These are phyloP conservation scores for Trichosporon inkin DNA, from an alignment of 1,284 basidiomycete species.

Conservation along the genomic window DNA sequence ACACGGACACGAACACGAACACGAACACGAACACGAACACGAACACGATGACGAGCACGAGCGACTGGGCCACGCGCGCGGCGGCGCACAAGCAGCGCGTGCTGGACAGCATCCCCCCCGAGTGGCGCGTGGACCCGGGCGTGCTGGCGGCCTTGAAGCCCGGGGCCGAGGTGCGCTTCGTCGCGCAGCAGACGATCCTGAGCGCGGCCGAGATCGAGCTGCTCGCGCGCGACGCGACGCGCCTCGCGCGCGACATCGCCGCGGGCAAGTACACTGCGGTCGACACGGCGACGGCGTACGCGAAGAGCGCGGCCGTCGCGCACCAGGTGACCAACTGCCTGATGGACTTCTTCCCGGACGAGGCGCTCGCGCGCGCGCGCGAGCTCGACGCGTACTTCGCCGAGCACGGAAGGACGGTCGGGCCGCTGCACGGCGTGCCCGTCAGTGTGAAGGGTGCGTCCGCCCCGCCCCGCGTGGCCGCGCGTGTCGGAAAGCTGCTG, in stretches of 20 bases:
- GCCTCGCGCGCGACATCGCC: constrained; percentile 39
- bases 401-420: constrained; percentile 54
- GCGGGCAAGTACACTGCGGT: constrained; percentile 27
- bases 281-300: constrained; percentile 34
- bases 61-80: constrained; percentile 14
- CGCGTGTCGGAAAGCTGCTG: background rate
- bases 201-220: constrained; percentile 30
- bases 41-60: background rate
- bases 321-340: constrained; percentile 58
- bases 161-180: constrained; percentile 14
- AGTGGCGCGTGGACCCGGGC: constrained; percentile 14
- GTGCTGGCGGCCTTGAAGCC: background rate
- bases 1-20: too few relatives aligned
- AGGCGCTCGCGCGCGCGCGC: constrained; percentile 58
- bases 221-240: constrained; percentile 39
- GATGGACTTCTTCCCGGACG: constrained; percentile 65
- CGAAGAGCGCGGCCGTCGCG: constrained; percentile 29
- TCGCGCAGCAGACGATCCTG: constrained; percentile 24
- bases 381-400: constrained; percentile 59
- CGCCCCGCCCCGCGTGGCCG: background rate
- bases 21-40: background rate
- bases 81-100: constrained; percentile 15
- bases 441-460: constrained; percentile 56
- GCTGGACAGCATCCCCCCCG: constrained; percentile 15
- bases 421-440: constrained; percentile 62